A percentile compares a stretch with the other conserved stretches of the same genome.
phyloP scores from a whole-genome alignment of 768 basidiomycete species.

The Tricholoma bakamatsutake region DNA sequence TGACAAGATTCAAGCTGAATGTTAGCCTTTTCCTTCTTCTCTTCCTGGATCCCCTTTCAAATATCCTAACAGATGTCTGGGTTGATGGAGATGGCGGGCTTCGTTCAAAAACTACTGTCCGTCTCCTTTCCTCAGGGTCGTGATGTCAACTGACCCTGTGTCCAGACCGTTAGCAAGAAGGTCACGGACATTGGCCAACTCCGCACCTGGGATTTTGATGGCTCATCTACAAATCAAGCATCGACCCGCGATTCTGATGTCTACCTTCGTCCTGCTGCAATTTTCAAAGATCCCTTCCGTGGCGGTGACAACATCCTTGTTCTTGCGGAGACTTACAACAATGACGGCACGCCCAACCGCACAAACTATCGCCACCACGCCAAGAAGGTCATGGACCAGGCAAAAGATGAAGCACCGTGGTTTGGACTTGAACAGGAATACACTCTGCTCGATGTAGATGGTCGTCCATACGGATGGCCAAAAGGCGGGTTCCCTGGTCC shows the following conservation, averaged over 20 bases:
- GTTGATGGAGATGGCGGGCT: constrained; percentile 93
- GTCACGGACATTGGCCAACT: constrained; percentile 86
- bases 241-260: constrained; percentile 95
- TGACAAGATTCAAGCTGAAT: constrained; percentile 91
- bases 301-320: constrained; percentile 97
- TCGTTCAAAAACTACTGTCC: constrained; percentile 92
- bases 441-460: constrained; percentile 93
- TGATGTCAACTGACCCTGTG: constrained; percentile 7
- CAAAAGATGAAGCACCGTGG: constrained; percentile 80
- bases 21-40: constrained; percentile 34
- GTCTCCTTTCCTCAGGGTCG: constrained; percentile 20
- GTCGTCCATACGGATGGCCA: constrained; percentile 91
- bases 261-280: constrained; percentile 93
- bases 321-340: constrained; percentile 97
- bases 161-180: constrained; percentile 80
- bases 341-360: constrained; percentile 94
- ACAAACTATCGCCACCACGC: constrained; percentile 95
- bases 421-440: constrained; percentile 99
- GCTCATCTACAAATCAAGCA: constrained; percentile 96
- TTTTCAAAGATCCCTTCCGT: constrained; percentile 99
- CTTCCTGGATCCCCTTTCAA: constrained; percentile 5
- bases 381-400: constrained; percentile 93
- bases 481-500: constrained; percentile 99
- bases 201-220: constrained; percentile 99
- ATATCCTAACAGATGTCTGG: constrained; percentile 76